phyloP scores from a whole-genome alignment of 306 rosid genomes.

The Vicia villosa region DNA sequence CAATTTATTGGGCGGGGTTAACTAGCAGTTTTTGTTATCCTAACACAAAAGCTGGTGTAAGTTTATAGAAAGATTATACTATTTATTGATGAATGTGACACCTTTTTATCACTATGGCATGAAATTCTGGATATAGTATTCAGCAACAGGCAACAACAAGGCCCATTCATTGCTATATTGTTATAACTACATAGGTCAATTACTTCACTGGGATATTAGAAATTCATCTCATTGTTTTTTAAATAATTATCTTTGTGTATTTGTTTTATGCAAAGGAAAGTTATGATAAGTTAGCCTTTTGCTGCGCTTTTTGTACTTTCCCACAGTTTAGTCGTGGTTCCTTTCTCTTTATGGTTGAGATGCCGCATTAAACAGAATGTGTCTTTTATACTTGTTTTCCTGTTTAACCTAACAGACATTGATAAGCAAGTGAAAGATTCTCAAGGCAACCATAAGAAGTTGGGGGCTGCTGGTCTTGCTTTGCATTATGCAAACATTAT shows the following conservation, averaged over 20 bases:
- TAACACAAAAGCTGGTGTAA: not conserved
- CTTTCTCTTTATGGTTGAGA: constrained; percentile 27
- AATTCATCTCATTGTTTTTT: constrained; percentile 1
- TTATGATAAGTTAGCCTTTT: constrained; percentile 34
- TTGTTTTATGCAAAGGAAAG: constrained; percentile 20
- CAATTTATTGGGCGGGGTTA: not conserved
- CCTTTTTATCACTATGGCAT: constrained; percentile 9
- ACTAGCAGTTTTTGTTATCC: not conserved
- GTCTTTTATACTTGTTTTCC: constrained; percentile 21
- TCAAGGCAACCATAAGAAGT: constrained; percentile 59
- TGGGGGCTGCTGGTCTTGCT: constrained; percentile 97
- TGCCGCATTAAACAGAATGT: not conserved
- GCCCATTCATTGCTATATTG: not conserved
- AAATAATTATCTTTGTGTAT: not conserved
- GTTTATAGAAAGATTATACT: not conserved
- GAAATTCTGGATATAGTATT: constrained; percentile 4
- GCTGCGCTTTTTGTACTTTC: constrained; percentile 19
- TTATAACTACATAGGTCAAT: not conserved
- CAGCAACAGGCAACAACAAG: constrained; percentile 19
- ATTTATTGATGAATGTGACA: constrained; percentile 20
- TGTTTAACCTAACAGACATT: constrained; percentile 57
- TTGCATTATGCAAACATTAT: constrained; percentile 94
- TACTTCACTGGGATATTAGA: constrained; percentile 9
- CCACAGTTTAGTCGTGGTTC: constrained; percentile 1
- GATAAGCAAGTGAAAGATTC: constrained; percentile 58